A percentile compares a stretch with the other conserved stretches of the same genome.
These are phyloP conservation scores for Pyrenophora seminiperda DNA, from an alignment of 2,329 filamentous ascomycete species.

Conservation along the genomic window DNA sequence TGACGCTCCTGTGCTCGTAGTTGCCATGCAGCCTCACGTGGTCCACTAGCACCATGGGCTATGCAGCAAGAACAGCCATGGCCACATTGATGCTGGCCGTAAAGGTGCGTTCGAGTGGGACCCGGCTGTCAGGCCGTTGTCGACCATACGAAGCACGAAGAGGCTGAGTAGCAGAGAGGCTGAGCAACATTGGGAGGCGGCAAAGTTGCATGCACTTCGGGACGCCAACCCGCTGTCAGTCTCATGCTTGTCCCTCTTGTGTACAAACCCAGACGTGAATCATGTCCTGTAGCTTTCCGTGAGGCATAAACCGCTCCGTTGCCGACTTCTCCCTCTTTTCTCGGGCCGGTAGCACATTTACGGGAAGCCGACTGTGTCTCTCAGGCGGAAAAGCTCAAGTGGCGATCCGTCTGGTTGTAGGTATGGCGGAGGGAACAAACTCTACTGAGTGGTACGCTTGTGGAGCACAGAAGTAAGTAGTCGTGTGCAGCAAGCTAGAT, in stretches of 20 bases:
- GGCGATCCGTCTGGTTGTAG: constrained; percentile 4
- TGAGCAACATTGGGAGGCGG: constrained; percentile 6
- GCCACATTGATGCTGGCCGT: not conserved
- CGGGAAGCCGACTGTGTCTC: constrained; percentile 14
- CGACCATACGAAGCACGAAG: constrained; percentile 1
- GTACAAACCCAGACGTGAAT: constrained; percentile 3
- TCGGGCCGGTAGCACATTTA: constrained; percentile 17
- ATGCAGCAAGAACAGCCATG: not conserved
- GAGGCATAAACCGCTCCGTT: not conserved
- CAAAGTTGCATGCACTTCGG: constrained; percentile 11
- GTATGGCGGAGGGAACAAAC: constrained; percentile 16
- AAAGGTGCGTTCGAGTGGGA: not conserved
- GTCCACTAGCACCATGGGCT: not conserved
- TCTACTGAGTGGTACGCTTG: constrained; percentile 17
- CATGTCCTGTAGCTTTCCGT: constrained; percentile 6
- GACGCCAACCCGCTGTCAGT: constrained; percentile 22
- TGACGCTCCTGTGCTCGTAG: constrained; percentile 7
- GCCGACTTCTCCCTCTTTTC: constrained; percentile 2
- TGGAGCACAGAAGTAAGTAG: constrained; percentile 3
- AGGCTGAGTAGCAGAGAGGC: constrained; percentile 2
- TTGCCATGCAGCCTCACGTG: constrained; percentile 11
- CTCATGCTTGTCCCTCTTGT: constrained; percentile 9
- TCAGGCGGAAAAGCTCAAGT: not conserved
- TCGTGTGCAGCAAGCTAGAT: constrained; percentile 15
- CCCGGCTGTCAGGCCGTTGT: constrained; percentile 7